Evolutionary conservation across 495 filamentous ascomycete genomes (phyloP), one percentile per base, ranked within the genome.

Genomic region (Cryomyces minteri): DNA sequence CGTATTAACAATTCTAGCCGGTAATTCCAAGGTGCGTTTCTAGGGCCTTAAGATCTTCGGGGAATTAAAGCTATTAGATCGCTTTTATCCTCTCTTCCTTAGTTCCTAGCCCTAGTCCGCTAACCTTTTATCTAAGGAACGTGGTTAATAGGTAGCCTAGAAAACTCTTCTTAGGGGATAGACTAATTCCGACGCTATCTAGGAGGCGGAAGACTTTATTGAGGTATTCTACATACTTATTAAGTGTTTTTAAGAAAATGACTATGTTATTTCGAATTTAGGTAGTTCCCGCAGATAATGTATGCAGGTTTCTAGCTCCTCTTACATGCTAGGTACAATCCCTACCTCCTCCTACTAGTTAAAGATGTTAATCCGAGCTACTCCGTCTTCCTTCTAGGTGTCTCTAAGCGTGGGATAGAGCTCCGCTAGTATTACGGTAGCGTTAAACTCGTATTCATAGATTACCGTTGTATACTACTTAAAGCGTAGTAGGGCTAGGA

Each of bases 71-170:
- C 6, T 29, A 5, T 28, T 12, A 25, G 4, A 55, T 43, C 3
- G 55, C 48, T 18, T 47, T 45, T 31, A 59, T 43, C 37, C 58
- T 51, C 28, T 61, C 56, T 41, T 57, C 48, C 48, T 48, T 48
- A 1, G 40, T 41, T 32, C 53, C 46, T 0, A 51, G 25, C 7
- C 49, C 47, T 2, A 51, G 32, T 8, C 37, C n/a, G 28, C 0
- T 47, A 48, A 31, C 52, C 48, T 1, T 56, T 57, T 44, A 36
- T 41, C 36, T 40, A 6, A 31, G 48, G 7, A 51, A 18, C 18
- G 32, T 31, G 2, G 44, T 37, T 36, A 47, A 45, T 3, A 40
- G 49, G 29, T 34, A 50, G 5, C 47, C 49, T 1, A 51, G 6
- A 32, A 44, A 49, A 2, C 29, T 18, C 30, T 51, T 51, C 6